phyloP scores from a whole-genome alignment of 495 filamentous ascomycete genomes.

The Aspergillus hancockii region DNA sequence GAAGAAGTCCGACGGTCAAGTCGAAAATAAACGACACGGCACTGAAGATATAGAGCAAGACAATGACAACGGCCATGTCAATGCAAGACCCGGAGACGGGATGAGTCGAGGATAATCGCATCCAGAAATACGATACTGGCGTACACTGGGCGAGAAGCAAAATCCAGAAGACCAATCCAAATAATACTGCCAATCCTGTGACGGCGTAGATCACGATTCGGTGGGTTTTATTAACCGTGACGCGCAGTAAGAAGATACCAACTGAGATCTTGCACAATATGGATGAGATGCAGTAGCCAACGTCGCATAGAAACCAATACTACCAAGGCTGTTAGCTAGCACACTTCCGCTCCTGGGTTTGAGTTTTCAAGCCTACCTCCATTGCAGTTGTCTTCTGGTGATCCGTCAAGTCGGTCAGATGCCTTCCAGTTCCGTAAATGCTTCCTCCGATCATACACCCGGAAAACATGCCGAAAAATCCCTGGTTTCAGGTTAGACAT shows the following conservation, averaged over 20 bases:
- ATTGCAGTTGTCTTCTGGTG: conserved; percentile 20
- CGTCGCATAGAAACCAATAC: conserved; percentile 22
- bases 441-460: conserved; percentile 22
- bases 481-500: conserved; percentile 1
- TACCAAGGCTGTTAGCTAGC: conserved; percentile 1
- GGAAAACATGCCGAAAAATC: conserved; percentile 21
- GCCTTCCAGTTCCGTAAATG: conserved; percentile 22
- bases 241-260: conserved; percentile 25
- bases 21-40: conserved; percentile 25
- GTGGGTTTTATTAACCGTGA: conserved; percentile 14
- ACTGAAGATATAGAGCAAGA: conserved; percentile 26
- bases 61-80: conserved; percentile 6
- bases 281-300: conserved; percentile 18
- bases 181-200: conserved; percentile 9
- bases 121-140: conserved; percentile 27
- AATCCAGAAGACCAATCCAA: conserved; percentile 17
- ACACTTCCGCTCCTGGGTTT: neutral
- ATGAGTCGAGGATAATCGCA: conserved; percentile 1
- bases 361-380: conserved; percentile 12
- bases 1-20: conserved; percentile 23
- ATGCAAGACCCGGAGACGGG: conserved; percentile 21
- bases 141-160: conserved; percentile 20
- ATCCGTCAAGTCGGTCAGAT: conserved; percentile 9
- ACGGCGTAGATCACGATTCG: conserved; percentile 17
- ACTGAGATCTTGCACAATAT: conserved; percentile 26